Evolutionary conservation across 345 rosid species (phyloP).

Genomic region (Rhodamnia rubescens): DNA sequence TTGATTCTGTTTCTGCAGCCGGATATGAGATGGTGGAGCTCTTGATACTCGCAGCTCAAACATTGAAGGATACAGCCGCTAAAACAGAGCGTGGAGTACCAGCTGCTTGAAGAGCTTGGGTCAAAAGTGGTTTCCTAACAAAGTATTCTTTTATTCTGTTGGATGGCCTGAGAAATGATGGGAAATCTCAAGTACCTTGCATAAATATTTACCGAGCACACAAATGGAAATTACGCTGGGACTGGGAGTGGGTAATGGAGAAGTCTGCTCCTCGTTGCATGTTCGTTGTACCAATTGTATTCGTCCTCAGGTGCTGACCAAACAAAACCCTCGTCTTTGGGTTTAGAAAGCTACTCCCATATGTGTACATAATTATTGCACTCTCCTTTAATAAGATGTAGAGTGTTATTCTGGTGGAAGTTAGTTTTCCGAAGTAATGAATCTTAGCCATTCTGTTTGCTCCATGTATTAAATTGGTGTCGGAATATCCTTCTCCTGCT

Average conservation of each 20-base stretch:
- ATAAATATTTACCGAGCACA: background rate
- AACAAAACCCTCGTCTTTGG: background rate
- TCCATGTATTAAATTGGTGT: background rate
- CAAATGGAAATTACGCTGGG: background rate
- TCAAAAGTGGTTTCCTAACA: background rate
- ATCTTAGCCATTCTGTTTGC: background rate
- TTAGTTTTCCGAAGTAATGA: background rate
- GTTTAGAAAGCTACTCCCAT: background rate
- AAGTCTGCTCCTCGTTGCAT: background rate
- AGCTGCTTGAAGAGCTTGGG: background rate
- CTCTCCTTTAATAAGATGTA: background rate
- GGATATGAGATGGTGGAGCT: slow-evolving; percentile 99
- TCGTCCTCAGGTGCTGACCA: background rate
- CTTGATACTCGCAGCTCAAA: slow-evolving; percentile 62
- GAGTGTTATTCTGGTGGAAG: background rate
- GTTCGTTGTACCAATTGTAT: too few species aligned
- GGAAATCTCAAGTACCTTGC: background rate
- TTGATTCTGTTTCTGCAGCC: slow-evolving; percentile 73
- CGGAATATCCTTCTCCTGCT: background rate
- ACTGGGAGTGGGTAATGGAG: background rate
- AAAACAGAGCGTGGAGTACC: background rate
- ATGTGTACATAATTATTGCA: background rate
- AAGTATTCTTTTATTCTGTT: background rate
- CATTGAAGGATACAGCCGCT: slow-evolving; percentile 23
- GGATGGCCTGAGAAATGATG: background rate